Base-by-base conservation (phyloP, 2,329 filamentous ascomycete genomes). In the Dactylonectria estremocensis region DNA sequence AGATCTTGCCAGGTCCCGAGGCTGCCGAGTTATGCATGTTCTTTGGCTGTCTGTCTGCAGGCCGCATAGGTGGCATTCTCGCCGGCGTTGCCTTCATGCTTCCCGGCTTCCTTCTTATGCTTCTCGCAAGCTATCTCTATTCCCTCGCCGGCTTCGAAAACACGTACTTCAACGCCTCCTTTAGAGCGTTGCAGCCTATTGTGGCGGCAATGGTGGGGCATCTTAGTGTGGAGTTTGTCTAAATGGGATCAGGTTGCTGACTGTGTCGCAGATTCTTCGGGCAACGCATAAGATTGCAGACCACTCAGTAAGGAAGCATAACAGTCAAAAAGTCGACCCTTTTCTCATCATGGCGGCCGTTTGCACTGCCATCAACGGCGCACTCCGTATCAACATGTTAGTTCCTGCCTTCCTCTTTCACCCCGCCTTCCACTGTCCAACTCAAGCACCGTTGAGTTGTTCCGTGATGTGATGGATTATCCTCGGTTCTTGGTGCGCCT, bases 371-470 rank as follows among this genome's bases (percentile, higher is more conserved):
- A 54, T 54, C 18, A 54, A 65, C 31, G 48, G 55, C n/a, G 62
- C 62, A 55, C 62, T 65, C 20, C 62, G 46, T 24, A 65, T 65
- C 13, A 65, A 65, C 49, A 65, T 65, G 62, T 65, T 28, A 40
- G 62, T 43, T 43, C 14, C 40, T 43, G 16, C 40, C 14, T 43
- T 43, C 40, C 40, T 6, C 4, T n/a, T 43, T n/a, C 14, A n/a
- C 13, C 37, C 37, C 53, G 13, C 50, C 28, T 37, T 28, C 50
- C 49, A 52, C 6, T 35, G 37, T 43, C 37, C 37, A 43, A 43
- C n/a, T 14, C 11, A 24, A 31, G 5, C 48, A 43, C 37, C 37
- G 40, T 43, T 22, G 40, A 43, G 13, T 50, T 31, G 48, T 50
- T 50, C 48, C 13, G 48, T 50, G 10, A 4, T 22, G 22, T 50